Evolutionary conservation across 768 basidiomycete species (phyloP).

Genomic region (Lactarius sanguifluus): DNA sequence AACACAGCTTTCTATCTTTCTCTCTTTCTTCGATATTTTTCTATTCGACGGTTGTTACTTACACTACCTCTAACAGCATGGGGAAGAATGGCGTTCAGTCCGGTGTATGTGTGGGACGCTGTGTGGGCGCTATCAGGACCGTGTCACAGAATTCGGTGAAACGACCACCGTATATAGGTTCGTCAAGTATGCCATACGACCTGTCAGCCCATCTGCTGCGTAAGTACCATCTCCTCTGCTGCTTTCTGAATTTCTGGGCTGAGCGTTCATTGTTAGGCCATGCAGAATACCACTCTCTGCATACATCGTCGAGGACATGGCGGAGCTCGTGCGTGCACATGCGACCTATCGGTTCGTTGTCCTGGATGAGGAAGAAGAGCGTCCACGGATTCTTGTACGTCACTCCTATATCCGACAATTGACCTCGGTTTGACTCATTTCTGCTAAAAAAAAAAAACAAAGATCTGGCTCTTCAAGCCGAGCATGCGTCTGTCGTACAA

Average conservation of each 20-base stretch:
- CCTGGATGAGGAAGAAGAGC: slow-evolving; percentile 83
- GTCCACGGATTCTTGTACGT: slow-evolving; percentile 74
- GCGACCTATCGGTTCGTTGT: slow-evolving; percentile 91
- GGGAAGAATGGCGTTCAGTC: slow-evolving; percentile 62
- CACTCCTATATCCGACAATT: not conserved
- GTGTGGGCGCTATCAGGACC: slow-evolving; percentile 67
- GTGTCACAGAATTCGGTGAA: slow-evolving; percentile 37
- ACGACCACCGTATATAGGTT: slow-evolving; percentile 58
- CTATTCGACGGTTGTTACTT: slow-evolving; percentile 18
- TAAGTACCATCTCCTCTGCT: slow-evolving; percentile 41
- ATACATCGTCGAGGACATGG: slow-evolving; percentile 91
- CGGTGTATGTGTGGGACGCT: slow-evolving; percentile 84
- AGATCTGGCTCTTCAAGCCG: slow-evolving; percentile 97
- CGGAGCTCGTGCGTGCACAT: slow-evolving; percentile 87
- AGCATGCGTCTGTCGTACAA: slow-evolving; percentile 77
- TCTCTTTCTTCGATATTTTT: slow-evolving; percentile 23
- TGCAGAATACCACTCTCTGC: slow-evolving; percentile 67
- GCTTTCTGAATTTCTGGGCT: slow-evolving; percentile 2
- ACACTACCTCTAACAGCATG: slow-evolving; percentile 42
- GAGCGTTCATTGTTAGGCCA: slow-evolving; percentile 35
- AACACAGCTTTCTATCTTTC: slow-evolving; percentile 51
- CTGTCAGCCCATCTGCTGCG: slow-evolving; percentile 60
- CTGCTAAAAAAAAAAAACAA: not conserved
- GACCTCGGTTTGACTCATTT: not conserved
- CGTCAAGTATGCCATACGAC: slow-evolving; percentile 82